Evolutionary conservation across 805 yeast genomes (phyloP), one percentile per base, ranked within the genome.

Genomic region (Candida schatavii): DNA sequence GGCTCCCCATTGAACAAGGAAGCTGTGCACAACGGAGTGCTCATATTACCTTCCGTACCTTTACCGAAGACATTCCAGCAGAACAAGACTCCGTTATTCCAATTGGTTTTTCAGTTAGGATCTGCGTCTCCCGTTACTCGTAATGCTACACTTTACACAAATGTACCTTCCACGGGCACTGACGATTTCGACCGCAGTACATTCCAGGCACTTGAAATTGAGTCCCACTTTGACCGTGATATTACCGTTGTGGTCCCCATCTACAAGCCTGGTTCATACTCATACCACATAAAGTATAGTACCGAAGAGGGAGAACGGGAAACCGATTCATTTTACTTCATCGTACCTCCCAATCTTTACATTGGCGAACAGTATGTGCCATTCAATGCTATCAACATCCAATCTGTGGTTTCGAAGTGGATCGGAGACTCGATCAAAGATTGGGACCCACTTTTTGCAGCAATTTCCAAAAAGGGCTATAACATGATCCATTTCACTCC

Each of bases 401-500:
- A 90, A 61, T 79, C 96, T 1, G 81, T 93, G 31, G 78, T 91
- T 3, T 87, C 97, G 30, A 91, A 91, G 66, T 88, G 97, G 91
- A 78, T 90, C 66, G 97, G 97, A 2, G 74, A 78, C 2, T 31
- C 35, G 5, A 31, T 18, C 20, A 23, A 23, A 11, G 22, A 14
- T 4, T 91, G 98, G 98, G 78, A 78, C 43, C 58, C 64, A 1
- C 67, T 85, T 43, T 85, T 91, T 44, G 58, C 61, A 1, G 75
- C 76, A 35, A 75, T 91, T 35, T 64, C 82, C 13, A 58, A 64
- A 6, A 93, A 93, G 62, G 90, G 93, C 17, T 91, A 91, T 68
- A 93, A 93, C 62, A 88, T 91, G 97, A 71, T 93, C 34, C 99
- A 91, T 68, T 91, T 91, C 61, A 90, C 97, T 4, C 99, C 99